Percentiles rank a stretch among this genome's conserved stretches.
These are phyloP conservation scores for Abrus precatorius DNA, from an alignment of 306 rosid genomes.

Conservation along the genomic window DNA sequence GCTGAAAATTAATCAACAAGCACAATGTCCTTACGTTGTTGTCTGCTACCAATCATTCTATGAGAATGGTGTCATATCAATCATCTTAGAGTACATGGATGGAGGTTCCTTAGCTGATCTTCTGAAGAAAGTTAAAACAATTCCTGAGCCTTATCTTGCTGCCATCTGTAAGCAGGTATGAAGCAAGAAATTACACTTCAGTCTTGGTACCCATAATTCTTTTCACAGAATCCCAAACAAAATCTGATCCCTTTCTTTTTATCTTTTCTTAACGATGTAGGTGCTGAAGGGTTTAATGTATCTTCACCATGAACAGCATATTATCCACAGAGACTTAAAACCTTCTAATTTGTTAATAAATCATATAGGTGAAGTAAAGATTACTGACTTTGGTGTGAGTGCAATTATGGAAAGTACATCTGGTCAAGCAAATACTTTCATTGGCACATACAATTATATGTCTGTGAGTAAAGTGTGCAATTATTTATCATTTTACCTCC, in stretches of 20 bases:
- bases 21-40: constrained; percentile 91
- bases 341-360: constrained; percentile 92
- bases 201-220: constrained; percentile 2
- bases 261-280: constrained; percentile 56
- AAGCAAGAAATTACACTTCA: constrained; percentile 32
- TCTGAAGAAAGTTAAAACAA: constrained; percentile 80
- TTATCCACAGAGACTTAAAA: constrained; percentile 95
- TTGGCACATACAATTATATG: constrained; percentile 96
- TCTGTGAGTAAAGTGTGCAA: constrained; percentile 78
- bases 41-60: constrained; percentile 91
- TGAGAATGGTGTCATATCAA: constrained; percentile 83
- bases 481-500: constrained; percentile 26
- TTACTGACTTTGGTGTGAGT: constrained; percentile 99
- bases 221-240: constrained; percentile 35
- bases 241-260: constrained; percentile 6
- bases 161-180: constrained; percentile 90
- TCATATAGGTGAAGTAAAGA: constrained; percentile 95
- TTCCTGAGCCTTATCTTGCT: constrained; percentile 85
- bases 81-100: constrained; percentile 99
- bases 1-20: constrained; percentile 91
- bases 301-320: constrained; percentile 93
- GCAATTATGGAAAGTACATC: constrained; percentile 91
- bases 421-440: constrained; percentile 92
- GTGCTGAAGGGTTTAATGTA: constrained; percentile 88
- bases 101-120: constrained; percentile 97